Conservation (phyloP, 352 stramenopile species). For the Phytopythium sindhum region DNA sequence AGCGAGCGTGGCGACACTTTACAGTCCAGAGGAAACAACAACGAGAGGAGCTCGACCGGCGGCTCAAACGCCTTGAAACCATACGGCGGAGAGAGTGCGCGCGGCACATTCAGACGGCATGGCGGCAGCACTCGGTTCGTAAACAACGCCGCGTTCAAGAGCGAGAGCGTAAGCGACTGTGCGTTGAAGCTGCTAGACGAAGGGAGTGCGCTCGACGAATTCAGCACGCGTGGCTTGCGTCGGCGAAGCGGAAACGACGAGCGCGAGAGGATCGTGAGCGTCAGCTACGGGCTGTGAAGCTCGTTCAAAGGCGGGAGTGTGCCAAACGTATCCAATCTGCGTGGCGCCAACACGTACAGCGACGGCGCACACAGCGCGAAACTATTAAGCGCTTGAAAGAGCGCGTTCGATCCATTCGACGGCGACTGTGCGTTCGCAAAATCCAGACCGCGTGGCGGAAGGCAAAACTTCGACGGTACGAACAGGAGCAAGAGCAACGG, state of each 20-base stretch:
- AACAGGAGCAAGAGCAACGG: background rate
- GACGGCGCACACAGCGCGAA: background rate
- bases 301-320: background rate
- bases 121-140: background rate
- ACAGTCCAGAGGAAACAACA: conserved; percentile 3
- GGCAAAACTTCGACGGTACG: background rate
- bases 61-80: background rate
- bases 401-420: background rate
- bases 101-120: conserved; percentile 1
- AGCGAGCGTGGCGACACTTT: conserved; percentile 6
- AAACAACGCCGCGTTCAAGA: background rate
- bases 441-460: conserved; percentile 1
- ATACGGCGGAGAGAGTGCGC: background rate
- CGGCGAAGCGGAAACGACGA: background rate
- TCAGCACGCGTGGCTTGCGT: conserved; percentile 5
- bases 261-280: background rate
- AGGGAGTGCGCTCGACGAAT: conserved; percentile 3
- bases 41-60: background rate
- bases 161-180: background rate
- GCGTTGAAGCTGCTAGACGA: background rate
- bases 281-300: background rate
- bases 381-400: background rate
- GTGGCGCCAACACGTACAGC: background rate
- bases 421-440: background rate
- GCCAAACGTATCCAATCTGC: background rate